phyloP scores from a whole-genome alignment of 2,329 filamentous ascomycete genomes.

The Penicillium sp. region DNA sequence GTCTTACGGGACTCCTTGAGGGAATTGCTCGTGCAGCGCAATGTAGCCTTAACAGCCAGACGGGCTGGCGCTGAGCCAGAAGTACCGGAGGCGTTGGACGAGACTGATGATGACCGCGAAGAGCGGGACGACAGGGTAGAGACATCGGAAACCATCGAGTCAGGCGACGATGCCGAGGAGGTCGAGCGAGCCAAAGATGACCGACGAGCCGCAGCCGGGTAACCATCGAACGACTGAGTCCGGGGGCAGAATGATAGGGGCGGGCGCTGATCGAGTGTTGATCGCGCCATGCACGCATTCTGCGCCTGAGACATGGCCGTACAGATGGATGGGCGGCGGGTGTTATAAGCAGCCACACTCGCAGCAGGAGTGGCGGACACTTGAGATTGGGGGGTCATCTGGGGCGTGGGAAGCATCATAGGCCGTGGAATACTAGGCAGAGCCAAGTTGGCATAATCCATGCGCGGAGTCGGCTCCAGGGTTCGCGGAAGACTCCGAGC shows the following conservation, averaged over 20 bases:
- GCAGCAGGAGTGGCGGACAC: conserved; percentile 59
- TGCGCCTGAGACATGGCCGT: conserved; percentile 58
- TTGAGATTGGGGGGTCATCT: conserved; percentile 57
- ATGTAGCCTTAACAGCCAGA: conserved; percentile 41
- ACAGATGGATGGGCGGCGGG: conserved; percentile 56
- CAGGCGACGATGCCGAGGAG: conserved; percentile 56
- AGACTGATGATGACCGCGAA: conserved; percentile 53
- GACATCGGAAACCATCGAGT: conserved; percentile 62
- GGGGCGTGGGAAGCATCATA: conserved; percentile 59
- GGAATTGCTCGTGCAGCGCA: conserved; percentile 39
- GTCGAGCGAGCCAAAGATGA: conserved; percentile 51
- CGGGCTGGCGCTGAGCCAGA: conserved; percentile 30
- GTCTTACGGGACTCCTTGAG: conserved; percentile 38
- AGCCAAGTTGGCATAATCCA: conserved; percentile 41
- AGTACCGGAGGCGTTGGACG: conserved; percentile 40
- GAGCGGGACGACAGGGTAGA: conserved; percentile 53
- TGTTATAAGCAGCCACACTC: conserved; percentile 51
- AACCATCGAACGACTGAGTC: conserved; percentile 46
- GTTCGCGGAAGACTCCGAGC: conserved; percentile 42
- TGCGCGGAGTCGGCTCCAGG: conserved; percentile 49
- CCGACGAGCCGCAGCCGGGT: conserved; percentile 49
- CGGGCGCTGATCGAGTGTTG: conserved; percentile 53
- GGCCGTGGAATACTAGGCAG: conserved; percentile 56
- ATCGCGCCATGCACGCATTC: conserved; percentile 54
- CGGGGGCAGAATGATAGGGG: conserved; percentile 35